A percentile compares a stretch with the other conserved stretches of the same genome.
Conservation (phyloP, 176 grass and related monocot genomes). For the Avena insularis region DNA sequence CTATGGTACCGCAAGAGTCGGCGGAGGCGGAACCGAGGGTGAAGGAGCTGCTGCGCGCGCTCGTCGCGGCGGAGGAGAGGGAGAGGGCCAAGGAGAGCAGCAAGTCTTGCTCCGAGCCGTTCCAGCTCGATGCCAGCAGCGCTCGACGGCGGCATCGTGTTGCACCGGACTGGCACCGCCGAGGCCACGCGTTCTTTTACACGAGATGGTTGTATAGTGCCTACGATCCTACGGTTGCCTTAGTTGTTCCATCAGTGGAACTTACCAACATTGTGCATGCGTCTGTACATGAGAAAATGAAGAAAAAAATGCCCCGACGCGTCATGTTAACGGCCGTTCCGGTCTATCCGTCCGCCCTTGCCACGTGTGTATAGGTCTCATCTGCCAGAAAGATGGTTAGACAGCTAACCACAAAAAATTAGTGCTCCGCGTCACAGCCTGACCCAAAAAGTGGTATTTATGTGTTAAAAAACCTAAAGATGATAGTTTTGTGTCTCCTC, state of each 20-base stretch:
- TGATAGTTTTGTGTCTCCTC: no score
- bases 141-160: background rate
- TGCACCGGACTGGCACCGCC: constrained; percentile 28
- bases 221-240: no score
- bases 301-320: no score
- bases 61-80: constrained; percentile 54
- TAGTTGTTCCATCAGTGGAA: no score
- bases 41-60: constrained; percentile 59
- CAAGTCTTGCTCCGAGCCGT: constrained; percentile 81
- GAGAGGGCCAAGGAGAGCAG: constrained; percentile 67
- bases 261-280: background rate
- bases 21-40: constrained; percentile 48
- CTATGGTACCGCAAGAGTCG: constrained; percentile 8
- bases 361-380: no score
- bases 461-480: no score
- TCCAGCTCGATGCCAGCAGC: constrained; percentile 63
- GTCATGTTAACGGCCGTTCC: no score
- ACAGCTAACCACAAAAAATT: no score
- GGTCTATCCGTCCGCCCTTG: no score
- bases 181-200: constrained; percentile 9
- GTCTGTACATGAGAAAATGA: background rate
- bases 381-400: no score
- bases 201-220: constrained; percentile 6
- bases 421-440: no score
- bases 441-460: no score